These are phyloP conservation scores for Linanthus parryae DNA, from an alignment of 148 eudicot genomes.

Conservation along the genomic window DNA sequence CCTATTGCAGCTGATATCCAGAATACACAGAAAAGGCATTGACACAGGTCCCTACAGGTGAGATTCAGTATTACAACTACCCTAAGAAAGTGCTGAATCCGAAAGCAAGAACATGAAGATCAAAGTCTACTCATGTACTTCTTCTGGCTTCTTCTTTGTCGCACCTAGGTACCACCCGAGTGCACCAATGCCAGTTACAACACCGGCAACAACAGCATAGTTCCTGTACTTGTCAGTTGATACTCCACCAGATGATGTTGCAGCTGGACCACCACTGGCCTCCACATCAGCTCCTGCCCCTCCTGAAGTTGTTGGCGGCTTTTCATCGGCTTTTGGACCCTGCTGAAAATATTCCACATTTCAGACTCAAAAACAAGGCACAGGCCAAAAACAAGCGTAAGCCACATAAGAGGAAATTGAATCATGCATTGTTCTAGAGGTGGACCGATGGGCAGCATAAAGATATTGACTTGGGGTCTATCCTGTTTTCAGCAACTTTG, in stretches of 20 bases:
- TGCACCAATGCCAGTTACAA: constrained; percentile 45
- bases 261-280: constrained; percentile 19
- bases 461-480: too few relatives aligned
- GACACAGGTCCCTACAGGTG: too few relatives aligned
- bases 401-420: not conserved
- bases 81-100: too few relatives aligned
- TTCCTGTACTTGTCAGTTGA: constrained; percentile 74
- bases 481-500: too few relatives aligned
- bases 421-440: too few relatives aligned
- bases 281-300: constrained; percentile 39
- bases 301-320: constrained; percentile 36
- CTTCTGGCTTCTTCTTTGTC: constrained; percentile 56
- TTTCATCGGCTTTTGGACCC: constrained; percentile 72
- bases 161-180: constrained; percentile 63
- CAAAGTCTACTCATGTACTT: constrained; percentile 53
- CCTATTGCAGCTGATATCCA: too few relatives aligned
- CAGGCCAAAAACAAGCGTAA: not conserved
- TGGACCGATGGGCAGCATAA: too few relatives aligned
- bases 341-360: constrained; percentile 22
- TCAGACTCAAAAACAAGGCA: too few relatives aligned
- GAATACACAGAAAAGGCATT: too few relatives aligned
- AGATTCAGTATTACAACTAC: too few relatives aligned
- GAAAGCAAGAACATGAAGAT: too few relatives aligned
- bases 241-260: constrained; percentile 47
- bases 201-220: constrained; percentile 76